Evolutionary conservation across 2,329 filamentous ascomycete species (phyloP), one percentile per base, ranked within the genome.

Genomic region (Colletotrichum zoysiae): DNA sequence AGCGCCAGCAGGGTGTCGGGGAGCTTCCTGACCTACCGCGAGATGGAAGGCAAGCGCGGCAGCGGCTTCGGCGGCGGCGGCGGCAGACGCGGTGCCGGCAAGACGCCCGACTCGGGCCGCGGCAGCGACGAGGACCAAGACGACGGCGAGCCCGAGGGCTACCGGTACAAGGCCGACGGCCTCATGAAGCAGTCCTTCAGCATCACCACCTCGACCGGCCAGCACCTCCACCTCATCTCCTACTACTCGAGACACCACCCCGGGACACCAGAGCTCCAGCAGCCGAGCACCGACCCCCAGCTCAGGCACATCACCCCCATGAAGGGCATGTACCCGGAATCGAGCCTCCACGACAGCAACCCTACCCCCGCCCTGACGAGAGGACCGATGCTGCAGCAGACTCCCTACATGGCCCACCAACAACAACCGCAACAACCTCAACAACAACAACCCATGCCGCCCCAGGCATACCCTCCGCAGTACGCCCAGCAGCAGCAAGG

Each of bases 181-280:
- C 88, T 99, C 5, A 98, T 98, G 95, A 99, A 99, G 88, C 96
- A 99, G 83, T 98, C 96, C 0, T 99, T 98, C 87, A 98, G 95
- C 84, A 98, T 99, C 83, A 98, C 95, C 30, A 98, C 96, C 1
- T 94, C 93, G 1, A 91, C 88, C 48, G 78, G 94, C 75, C 95
- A 98, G 78, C 96, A 98, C 80, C 90, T 99, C 2, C 96, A 99
- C 83, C 88, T 99, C 63, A 99, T 99, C 83, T 98, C 95, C 77
- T 99, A 99, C 84, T 98, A 95, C 82, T 93, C 95, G 4, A 89
- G 95, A 67, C 93, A 93, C 38, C 90, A 94, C 70, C 90, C 93
- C 4, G 89, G 90, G 44, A 88, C 91, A 38, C 88, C 90, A 70
- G 92, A 92, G 62, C 87, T 98, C 40, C 89, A 90, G 75, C 93